Conservation (phyloP, 768 basidiomycete species). For the Lentinula aciculospora region DNA sequence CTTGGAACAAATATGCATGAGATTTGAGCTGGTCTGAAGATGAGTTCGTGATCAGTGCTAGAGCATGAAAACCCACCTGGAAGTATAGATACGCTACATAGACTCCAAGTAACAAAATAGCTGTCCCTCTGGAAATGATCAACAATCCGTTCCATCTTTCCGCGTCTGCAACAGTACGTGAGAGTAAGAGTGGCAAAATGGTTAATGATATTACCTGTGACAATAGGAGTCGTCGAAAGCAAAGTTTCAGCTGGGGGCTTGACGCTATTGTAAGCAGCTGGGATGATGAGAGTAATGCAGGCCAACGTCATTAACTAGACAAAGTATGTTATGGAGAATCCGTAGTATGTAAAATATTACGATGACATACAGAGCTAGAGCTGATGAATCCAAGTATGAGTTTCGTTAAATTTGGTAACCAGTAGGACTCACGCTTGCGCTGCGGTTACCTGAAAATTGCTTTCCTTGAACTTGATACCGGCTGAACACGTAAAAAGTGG, state of each 20-base stretch:
- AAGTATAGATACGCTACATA: conserved; percentile 75
- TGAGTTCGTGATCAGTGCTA: not conserved
- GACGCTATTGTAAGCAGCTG: conserved; percentile 75
- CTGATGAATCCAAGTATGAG: conserved; percentile 20
- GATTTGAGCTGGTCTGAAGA: conserved; percentile 53
- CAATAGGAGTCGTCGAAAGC: not conserved
- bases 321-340: conserved; percentile 5
- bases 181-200: conserved; percentile 8
- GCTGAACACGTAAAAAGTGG: conserved; percentile 31
- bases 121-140: conserved; percentile 76
- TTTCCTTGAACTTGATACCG: conserved; percentile 61
- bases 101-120: conserved; percentile 65
- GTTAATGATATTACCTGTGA: not conserved
- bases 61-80: conserved; percentile 42
- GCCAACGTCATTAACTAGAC: conserved; percentile 76
- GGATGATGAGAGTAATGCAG: conserved; percentile 85
- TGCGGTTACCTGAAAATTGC: conserved; percentile 74
- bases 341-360: not conserved
- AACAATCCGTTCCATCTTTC: conserved; percentile 46
- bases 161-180: conserved; percentile 16
- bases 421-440: conserved; percentile 69
- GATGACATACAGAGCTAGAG: conserved; percentile 38
- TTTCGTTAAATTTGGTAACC: not conserved
- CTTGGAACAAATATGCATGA: conserved; percentile 61
- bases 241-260: conserved; percentile 7